Base-by-base conservation (phyloP, 108 stramenopile species). In the Cylindrotheca closterium region DNA sequence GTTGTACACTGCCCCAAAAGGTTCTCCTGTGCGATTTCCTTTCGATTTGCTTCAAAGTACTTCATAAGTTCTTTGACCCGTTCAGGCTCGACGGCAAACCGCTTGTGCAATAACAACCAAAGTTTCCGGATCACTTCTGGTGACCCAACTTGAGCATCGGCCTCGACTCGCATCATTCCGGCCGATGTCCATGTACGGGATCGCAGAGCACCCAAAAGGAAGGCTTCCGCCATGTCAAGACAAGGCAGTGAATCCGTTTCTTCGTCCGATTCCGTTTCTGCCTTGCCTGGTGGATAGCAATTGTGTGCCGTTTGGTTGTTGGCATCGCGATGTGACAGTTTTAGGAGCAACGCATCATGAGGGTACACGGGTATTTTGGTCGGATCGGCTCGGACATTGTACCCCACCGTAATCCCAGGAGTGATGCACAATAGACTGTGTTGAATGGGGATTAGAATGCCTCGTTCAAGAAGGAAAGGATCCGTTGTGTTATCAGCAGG, bases 111-210 rank as follows among this genome's bases (percentile, higher is more conserved):
- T 1, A 70, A 19, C 24, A 45, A 1, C 74, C 74, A 67, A 8
- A 76, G 54, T 37, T 42, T 62, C 4, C 47, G 28, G 21, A 17
- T 57, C 7, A 55, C 27, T 63, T 18, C 27, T 32, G 15, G 37
- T 5, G 18, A 29, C 12, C 21, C 23, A 2, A 34, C 52, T 22
- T 1, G n/a, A 17, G 5, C 53, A 8, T 80, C 69, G 0, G 28
- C 64, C 32, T 53, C 64, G n/a, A 93, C 75, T 18, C 76, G 60
- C 46, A 65, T 51, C 92, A 93, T 93, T 8, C 92, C 92, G 33
- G 92, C 92, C 33, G 82, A 84, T 22, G 92, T 93, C 63, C 70
- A 74, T 4, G 88, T 84, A 19, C 92, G 70, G 12, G 88, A 83
- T 71, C 92, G 76, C 45, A 93, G 65, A 1, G 92, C 92, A 23